These are phyloP conservation scores for Trichoderma virens DNA, from an alignment of 495 filamentous ascomycete genomes.

Conservation along the genomic window DNA sequence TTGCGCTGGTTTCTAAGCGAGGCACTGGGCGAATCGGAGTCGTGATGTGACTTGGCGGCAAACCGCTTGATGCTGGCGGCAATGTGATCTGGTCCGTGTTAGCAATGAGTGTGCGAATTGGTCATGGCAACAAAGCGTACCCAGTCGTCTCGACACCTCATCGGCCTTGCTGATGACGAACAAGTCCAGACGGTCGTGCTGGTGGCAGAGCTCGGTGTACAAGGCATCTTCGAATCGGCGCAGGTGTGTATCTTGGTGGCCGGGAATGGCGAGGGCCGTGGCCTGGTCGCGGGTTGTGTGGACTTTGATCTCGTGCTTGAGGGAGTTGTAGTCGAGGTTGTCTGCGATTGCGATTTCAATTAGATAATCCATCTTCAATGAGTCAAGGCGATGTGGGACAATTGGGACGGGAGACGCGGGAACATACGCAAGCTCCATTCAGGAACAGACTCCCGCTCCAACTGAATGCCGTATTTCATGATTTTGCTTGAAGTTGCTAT, in stretches of 20 bases:
- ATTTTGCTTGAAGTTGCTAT: not conserved
- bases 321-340: slow-evolving; percentile 71
- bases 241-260: slow-evolving; percentile 43
- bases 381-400: not conserved
- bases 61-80: slow-evolving; percentile 43
- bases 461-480: slow-evolving; percentile 66
- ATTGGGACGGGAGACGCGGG: not conserved
- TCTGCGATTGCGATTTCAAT: slow-evolving; percentile 21
- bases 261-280: slow-evolving; percentile 59
- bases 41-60: slow-evolving; percentile 21
- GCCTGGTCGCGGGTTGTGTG: slow-evolving; percentile 55
- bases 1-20: slow-evolving; percentile 16
- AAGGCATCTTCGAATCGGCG: slow-evolving; percentile 54
- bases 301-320: slow-evolving; percentile 66
- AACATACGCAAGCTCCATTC: slow-evolving; percentile 80
- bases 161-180: slow-evolving; percentile 67
- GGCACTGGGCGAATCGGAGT: not conserved
- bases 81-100: slow-evolving; percentile 36
- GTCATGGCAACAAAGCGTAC: slow-evolving; percentile 28
- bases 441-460: slow-evolving; percentile 76
- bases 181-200: slow-evolving; percentile 60
- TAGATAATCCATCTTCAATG: not conserved
- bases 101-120: not conserved
- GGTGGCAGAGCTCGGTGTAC: slow-evolving; percentile 50
- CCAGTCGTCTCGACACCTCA: slow-evolving; percentile 54